These are phyloP conservation scores for Metschnikowia koreensis DNA, from an alignment of 805 yeast species.

Conservation along the genomic window DNA sequence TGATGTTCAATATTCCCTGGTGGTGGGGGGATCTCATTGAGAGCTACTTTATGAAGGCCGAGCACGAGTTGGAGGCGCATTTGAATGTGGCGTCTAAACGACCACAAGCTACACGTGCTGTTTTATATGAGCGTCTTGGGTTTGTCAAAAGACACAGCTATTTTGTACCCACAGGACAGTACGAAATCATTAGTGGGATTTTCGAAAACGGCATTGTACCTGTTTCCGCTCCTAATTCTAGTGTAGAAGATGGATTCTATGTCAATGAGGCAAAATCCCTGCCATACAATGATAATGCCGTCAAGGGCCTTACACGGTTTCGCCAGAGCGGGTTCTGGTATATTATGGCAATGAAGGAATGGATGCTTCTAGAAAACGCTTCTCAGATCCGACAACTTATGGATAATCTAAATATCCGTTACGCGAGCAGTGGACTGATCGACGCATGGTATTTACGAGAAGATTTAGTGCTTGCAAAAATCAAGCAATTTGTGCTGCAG, in stretches of 20 bases:
- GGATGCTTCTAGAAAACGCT: slow-evolving; percentile 40
- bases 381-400: slow-evolving; percentile 28
- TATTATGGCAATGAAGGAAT: slow-evolving; percentile 68
- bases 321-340: slow-evolving; percentile 80
- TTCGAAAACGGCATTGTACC: slow-evolving; percentile 9
- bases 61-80: slow-evolving; percentile 46
- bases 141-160: slow-evolving; percentile 19
- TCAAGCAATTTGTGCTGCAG: slow-evolving; percentile 1
- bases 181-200: slow-evolving; percentile 11
- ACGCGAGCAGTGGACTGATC: slow-evolving; percentile 17
- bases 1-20: slow-evolving; percentile 40
- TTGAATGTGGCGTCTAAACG: slow-evolving; percentile 38
- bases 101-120: slow-evolving; percentile 46
- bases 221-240: no score
- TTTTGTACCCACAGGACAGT: slow-evolving; percentile 13
- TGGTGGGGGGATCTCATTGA: slow-evolving; percentile 47
- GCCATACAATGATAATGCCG: slow-evolving; percentile 35
- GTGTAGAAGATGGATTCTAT: slow-evolving; percentile 31
- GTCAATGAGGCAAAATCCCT: slow-evolving; percentile 34
- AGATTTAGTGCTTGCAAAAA: slow-evolving; percentile 26
- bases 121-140: slow-evolving; percentile 42
- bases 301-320: slow-evolving; percentile 55
- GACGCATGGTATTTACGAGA: slow-evolving; percentile 35
- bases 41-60: slow-evolving; percentile 43
- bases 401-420: slow-evolving; percentile 26